Base-by-base conservation (phyloP, 148 eudicot genomes). In the Mesembryanthemum crystallinum region DNA sequence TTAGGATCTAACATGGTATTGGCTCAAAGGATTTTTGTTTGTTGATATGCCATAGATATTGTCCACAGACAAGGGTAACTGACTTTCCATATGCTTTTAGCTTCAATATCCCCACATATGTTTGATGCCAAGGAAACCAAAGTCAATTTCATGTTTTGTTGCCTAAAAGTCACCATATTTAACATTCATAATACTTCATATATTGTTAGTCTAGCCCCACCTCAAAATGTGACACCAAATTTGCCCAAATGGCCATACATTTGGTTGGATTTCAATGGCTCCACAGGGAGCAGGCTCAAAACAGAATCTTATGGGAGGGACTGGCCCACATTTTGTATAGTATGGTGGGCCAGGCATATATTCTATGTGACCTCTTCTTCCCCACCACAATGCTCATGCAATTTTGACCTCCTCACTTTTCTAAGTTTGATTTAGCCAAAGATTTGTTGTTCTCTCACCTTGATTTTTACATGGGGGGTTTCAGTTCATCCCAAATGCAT, bases 1-100 rank as follows among this genome's bases (percentile, higher is more conserved):
- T 57, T 43, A 43, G n/a, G 55, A 24, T 43, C 32, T 67, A 28
- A 67, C 71, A 67, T 65, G 69, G 42, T 33, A 30, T 64, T 64
- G 67, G 25, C 43, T 65, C 51, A 30, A 8, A 65, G 28, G 69
- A 67, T 67, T 67, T 67, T 51, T 8, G 37, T 67, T n/a, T 37
- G 27, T n/a, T 66, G 49, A 42, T 64, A 21, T 66, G 21, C 24
- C 54, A 67, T 66, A 66, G 51, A 66, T 66, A 1, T n/a, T n/a
- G 73, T 49, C 59, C 23, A 51, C 33, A 70, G 73, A 70, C 73
- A 70, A 29, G 61, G 15, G 59, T 70, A 70, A 70, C 73, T 51
- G 73, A 42, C 54, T 14, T 24, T 62, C 55, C 71, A 67, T 67
- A 70, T 70, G 60, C 61, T 52, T 70, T 21, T 18, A 7, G 61